Evolutionary conservation across 768 basidiomycete genomes (phyloP), one percentile per base, ranked within the genome.

Genomic region (Royoungia palumana): DNA sequence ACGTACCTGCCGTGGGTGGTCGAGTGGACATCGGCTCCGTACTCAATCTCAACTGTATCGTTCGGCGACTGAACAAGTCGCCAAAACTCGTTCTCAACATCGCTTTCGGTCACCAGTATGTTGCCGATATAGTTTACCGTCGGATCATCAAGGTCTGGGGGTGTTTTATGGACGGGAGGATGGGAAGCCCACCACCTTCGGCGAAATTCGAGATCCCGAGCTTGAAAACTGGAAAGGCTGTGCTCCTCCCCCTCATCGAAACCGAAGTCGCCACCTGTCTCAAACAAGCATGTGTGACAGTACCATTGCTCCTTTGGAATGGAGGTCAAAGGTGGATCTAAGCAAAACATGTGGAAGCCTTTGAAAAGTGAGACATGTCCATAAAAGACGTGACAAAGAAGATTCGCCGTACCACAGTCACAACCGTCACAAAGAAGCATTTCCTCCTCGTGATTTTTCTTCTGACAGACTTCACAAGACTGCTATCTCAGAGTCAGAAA

Each of bases 241-340:
- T 99, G 96, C 57, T 98, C 95, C 69, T 97, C 87, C 35, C 96
- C 96, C 62, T 97, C 94, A 59, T 97, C 96, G 61, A 98, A 99
- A 25, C 96, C 96, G 60, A 90, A 99, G 69, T 97, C 96, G 44
- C 89, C 89, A 11, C 95, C 94, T 0, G 91, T 94, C 34, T 84
- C 87, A 35, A 93, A 78, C 19, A 99, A 74, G 64, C 96, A 99
- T 4, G 85, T 83, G 58, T 87, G 88, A 67, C 96, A 99, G 64
- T 83, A 97, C 95, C 95, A 99, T 55, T 95, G 86, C 35, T 94
- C 92, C 62, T 87, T 89, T 2, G 96, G 96, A 47, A 99, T 89
- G 2, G 76, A 72, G 9, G 77, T 70, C 45, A 98, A 72, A 17
- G 94, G 94, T 12, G 96, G 96, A 62, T 93, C 88, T 49, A 99